These are phyloP conservation scores for Lepidopterella palustris DNA, from an alignment of 495 filamentous ascomycete species.

Conservation along the genomic window DNA sequence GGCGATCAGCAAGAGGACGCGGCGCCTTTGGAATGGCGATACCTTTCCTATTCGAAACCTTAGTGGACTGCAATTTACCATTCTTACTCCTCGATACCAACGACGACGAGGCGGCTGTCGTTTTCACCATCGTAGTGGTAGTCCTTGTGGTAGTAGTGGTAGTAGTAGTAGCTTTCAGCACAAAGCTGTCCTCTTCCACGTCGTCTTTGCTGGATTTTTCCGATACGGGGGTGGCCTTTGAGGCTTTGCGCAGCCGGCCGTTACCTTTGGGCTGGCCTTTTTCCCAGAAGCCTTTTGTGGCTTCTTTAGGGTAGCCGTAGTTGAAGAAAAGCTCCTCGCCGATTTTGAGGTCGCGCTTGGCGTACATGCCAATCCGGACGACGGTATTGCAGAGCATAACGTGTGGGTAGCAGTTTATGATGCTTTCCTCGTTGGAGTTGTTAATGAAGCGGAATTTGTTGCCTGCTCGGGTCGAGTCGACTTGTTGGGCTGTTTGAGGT, in stretches of 20 bases:
- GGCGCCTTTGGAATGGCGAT: not conserved
- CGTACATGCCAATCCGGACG: slow-evolving; percentile 61
- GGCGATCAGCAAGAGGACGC: not conserved
- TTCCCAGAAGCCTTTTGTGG: slow-evolving; percentile 7
- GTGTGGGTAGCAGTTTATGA: slow-evolving; percentile 49
- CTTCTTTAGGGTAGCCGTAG: slow-evolving; percentile 44
- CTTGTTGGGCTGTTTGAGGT: slow-evolving; percentile 34
- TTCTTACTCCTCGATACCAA: no score
- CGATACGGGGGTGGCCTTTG: not conserved
- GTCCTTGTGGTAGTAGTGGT: no score
- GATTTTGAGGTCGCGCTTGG: slow-evolving; percentile 49
- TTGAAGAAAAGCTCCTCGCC: slow-evolving; percentile 69
- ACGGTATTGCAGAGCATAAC: slow-evolving; percentile 59
- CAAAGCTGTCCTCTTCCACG: no score
- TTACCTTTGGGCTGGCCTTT: not conserved
- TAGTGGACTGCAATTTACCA: no score
- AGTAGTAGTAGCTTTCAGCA: no score
- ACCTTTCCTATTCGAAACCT: not conserved
- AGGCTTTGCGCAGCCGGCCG: not conserved
- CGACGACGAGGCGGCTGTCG: no score
- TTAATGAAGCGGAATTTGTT: slow-evolving; percentile 64
- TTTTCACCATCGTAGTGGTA: no score
- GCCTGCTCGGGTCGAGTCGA: slow-evolving; percentile 43
- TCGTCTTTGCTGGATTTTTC: not conserved
- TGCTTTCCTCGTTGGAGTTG: slow-evolving; percentile 45